Percentiles rank a stretch among this genome's conserved stretches.
These are phyloP conservation scores for Podospora pseudocomata DNA, from an alignment of 495 filamentous ascomycete genomes.

Conservation along the genomic window DNA sequence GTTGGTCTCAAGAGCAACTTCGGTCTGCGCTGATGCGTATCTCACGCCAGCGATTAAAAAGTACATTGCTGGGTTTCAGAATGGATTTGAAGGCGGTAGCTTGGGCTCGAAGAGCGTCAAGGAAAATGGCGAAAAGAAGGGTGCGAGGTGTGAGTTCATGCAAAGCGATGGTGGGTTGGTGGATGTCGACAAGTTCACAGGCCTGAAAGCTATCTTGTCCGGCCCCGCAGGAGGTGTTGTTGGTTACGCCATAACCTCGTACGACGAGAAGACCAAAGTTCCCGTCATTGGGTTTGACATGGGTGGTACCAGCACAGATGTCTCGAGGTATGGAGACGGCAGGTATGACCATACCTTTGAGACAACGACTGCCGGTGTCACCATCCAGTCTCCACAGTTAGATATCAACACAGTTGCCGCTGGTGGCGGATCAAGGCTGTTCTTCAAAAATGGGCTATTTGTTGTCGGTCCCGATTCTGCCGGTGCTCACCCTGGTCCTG, in stretches of 20 bases:
- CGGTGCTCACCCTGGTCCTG: conserved; percentile 87
- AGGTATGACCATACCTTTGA: conserved; percentile 97
- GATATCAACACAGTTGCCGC: conserved; percentile 98
- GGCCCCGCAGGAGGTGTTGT: conserved; percentile 83
- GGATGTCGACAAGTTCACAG: conserved; percentile 70
- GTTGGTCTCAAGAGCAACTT: conserved; percentile 80
- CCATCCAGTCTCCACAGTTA: conserved; percentile 90
- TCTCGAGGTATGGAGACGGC: conserved; percentile 83
- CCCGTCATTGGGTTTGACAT: conserved; percentile 98
- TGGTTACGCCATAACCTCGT: conserved; percentile 90
- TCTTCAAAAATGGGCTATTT: conserved; percentile 89
- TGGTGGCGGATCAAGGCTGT: conserved; percentile 84
- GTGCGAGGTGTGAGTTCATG: conserved; percentile 78
- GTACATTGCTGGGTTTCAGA: conserved; percentile 86
- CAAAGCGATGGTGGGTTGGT: conserved; percentile 79
- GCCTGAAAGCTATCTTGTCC: conserved; percentile 71
- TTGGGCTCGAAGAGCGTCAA: conserved; percentile 65
- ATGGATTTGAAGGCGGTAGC: conserved; percentile 63
- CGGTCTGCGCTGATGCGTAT: conserved; percentile 92
- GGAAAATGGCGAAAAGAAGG: conserved; percentile 50
- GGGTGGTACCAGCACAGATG: conserved; percentile 90
- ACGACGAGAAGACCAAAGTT: conserved; percentile 77
- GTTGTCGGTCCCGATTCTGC: conserved; percentile 96
- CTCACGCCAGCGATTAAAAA: conserved; percentile 93
- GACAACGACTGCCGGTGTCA: conserved; percentile 92